Base-by-base conservation (phyloP, 768 basidiomycete genomes). In the Pleurotus tuber-regium region DNA sequence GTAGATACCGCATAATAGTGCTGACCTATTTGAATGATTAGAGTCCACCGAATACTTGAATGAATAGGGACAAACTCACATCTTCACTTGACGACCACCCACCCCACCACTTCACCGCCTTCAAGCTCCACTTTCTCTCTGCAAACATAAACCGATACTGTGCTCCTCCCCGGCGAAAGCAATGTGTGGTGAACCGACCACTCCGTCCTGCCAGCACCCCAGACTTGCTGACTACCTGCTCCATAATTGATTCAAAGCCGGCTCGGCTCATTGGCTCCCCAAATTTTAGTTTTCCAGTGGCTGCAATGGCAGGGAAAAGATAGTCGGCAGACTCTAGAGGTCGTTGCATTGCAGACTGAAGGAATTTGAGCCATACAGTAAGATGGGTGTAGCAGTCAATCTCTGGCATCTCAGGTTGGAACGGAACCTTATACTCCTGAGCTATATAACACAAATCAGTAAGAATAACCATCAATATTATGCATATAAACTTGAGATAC, bases 141-240 rank as follows among this genome's bases (percentile, higher is more conserved):
- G 60, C 63, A 53, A 54, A 67, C 54, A 64, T 57, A 42, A 64
- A 65, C 2, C 56, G 55, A 48, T 64, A 63, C 30, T 64, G 65
- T 40, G 65, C 59, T n/a, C 63, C 65, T 14, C 62, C 61, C 0
- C 52, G 53, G 14, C 54, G 56, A 44, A 62, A 65, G 26, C 62
- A 66, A 39, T 67, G 66, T 0, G 61, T 66, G 1, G 54, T 62
- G 39, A 65, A 63, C 23, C 53, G 56, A 8, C 59, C 59, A 28
- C 28, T 51, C 0, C 55, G 54, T 0, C 54, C 52, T 0, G 50
- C 28, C 29, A 59, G 38, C 1, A 59, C 56, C 19, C 53, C 54
- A 3, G 59, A 57, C 23, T 40, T 18, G 16, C 58, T 58, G 6
- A 62, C 47, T n/a, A 65, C 56, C 19, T 48, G 48, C 21, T 60